These are phyloP conservation scores for Pyrenophora teres DNA, from an alignment of 2,329 filamentous ascomycete genomes.

Conservation along the genomic window DNA sequence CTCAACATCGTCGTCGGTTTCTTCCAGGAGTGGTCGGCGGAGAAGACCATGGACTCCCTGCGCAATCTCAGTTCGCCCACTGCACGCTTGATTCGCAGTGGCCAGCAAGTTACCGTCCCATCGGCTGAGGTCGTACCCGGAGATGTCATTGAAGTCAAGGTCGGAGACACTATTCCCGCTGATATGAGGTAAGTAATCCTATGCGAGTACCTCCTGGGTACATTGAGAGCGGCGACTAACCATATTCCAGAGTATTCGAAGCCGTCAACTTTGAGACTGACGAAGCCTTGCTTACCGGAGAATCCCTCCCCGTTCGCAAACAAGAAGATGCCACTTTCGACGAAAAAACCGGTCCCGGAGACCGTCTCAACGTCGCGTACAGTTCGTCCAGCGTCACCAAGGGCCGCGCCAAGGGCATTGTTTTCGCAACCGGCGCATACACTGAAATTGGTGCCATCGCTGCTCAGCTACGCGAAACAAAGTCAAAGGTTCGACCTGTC, in stretches of 20 bases:
- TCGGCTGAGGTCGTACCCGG: constrained; percentile 67
- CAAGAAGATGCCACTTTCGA: constrained; percentile 60
- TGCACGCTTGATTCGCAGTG: constrained; percentile 56
- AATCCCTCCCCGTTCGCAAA: constrained; percentile 70
- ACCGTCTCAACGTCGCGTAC: constrained; percentile 71
- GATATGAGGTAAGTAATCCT: constrained; percentile 54
- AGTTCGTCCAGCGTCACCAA: constrained; percentile 50
- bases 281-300: constrained; percentile 71
- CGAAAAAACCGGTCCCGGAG: constrained; percentile 63
- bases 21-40: constrained; percentile 53
- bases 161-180: constrained; percentile 71
- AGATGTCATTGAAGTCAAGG: constrained; percentile 65
- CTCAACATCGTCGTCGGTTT: constrained; percentile 55
- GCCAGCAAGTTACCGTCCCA: constrained; percentile 56
- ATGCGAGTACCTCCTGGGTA: background rate
- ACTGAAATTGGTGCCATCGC: constrained; percentile 77
- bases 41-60: constrained; percentile 55
- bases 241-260: constrained; percentile 49
- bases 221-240: background rate
- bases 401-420: constrained; percentile 69
- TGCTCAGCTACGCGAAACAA: constrained; percentile 63
- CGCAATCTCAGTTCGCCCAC: constrained; percentile 53
- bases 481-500: constrained; percentile 42
- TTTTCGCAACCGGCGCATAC: constrained; percentile 69
- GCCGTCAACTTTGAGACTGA: constrained; percentile 77